Conservation (phyloP, 2,329 filamentous ascomycete species). For the Clonostachys solani region DNA sequence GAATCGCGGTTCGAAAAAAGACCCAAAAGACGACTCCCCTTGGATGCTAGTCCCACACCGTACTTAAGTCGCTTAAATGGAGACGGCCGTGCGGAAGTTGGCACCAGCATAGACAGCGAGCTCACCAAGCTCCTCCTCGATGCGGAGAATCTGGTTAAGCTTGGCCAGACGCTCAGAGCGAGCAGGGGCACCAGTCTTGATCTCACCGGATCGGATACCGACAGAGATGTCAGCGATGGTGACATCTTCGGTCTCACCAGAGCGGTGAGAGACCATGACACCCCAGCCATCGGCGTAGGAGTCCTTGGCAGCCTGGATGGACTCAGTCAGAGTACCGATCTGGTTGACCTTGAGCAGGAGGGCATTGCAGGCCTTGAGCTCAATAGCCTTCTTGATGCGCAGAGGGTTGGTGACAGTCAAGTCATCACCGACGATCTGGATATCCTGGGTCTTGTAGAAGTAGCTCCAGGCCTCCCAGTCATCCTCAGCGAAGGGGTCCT, state of each 20-base stretch:
- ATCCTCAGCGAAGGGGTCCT: constrained; percentile 99
- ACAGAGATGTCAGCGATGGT: constrained; percentile 98
- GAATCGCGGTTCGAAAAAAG: no score
- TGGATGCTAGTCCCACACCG: no score
- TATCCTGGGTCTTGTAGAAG: constrained; percentile 98
- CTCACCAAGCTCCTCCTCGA: constrained; percentile 96
- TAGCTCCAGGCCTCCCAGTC: constrained; percentile 99
- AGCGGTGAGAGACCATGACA: constrained; percentile 99
- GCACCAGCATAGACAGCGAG: constrained; percentile 88
- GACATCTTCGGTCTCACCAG: constrained; percentile 98
- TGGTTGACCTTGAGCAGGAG: constrained; percentile 99
- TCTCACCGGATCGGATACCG: constrained; percentile 93
- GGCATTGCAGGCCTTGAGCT: constrained; percentile 97
- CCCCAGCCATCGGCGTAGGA: constrained; percentile 94
- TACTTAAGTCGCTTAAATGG: constrained; percentile 57
- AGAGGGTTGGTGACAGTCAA: constrained; percentile 98
- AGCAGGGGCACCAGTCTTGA: constrained; percentile 96
- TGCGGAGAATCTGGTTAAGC: constrained; percentile 99
- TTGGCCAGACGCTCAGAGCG: constrained; percentile 98
- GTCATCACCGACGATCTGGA: constrained; percentile 98
- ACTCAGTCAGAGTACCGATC: constrained; percentile 98
- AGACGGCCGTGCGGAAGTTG: constrained; percentile 89
- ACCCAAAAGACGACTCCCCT: no score
- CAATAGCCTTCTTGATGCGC: constrained; percentile 99
- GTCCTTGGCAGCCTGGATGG: constrained; percentile 98